These are phyloP conservation scores for Phytophthora parvispora DNA, from an alignment of 352 stramenopile genomes.

Conservation along the genomic window DNA sequence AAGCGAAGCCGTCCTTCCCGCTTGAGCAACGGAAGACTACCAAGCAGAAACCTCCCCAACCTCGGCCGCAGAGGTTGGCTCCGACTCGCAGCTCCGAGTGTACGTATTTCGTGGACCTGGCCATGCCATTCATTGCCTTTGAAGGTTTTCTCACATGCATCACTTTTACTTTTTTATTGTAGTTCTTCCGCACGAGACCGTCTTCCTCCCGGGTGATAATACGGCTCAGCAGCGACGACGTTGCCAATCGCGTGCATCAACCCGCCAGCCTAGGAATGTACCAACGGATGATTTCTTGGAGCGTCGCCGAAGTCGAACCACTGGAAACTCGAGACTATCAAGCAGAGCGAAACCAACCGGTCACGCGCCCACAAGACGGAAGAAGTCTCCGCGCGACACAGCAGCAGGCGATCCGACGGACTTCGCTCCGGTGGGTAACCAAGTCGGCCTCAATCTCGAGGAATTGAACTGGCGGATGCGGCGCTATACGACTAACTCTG, in stretches of 20 bases:
- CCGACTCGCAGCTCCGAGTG: constrained; percentile 23
- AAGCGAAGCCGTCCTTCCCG: constrained; percentile 20
- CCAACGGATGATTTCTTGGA: constrained; percentile 13
- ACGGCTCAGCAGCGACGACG: constrained; percentile 24
- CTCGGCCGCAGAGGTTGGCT: constrained; percentile 1
- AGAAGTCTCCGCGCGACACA: constrained; percentile 12
- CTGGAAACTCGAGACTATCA: constrained; percentile 34
- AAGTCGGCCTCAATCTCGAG: constrained; percentile 40
- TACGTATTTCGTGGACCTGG: constrained; percentile 20
- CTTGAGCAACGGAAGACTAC: not conserved
- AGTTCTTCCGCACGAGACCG: constrained; percentile 36
- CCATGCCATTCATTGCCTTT: not conserved
- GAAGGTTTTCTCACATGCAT: not conserved
- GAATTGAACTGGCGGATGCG: constrained; percentile 49
- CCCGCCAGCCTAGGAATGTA: constrained; percentile 8
- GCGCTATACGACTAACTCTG: constrained; percentile 41
- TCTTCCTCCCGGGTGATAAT: constrained; percentile 33
- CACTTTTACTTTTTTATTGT: not conserved
- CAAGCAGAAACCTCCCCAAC: not conserved
- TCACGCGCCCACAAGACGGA: constrained; percentile 5
- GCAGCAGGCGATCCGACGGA: constrained; percentile 10
- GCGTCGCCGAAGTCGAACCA: constrained; percentile 30
- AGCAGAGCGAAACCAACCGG: constrained; percentile 29
- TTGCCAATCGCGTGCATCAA: constrained; percentile 26
- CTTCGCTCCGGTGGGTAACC: constrained; percentile 28